These are phyloP conservation scores for Vaccinium corymbosum DNA, from an alignment of 148 eudicot genomes.

Conservation along the genomic window DNA sequence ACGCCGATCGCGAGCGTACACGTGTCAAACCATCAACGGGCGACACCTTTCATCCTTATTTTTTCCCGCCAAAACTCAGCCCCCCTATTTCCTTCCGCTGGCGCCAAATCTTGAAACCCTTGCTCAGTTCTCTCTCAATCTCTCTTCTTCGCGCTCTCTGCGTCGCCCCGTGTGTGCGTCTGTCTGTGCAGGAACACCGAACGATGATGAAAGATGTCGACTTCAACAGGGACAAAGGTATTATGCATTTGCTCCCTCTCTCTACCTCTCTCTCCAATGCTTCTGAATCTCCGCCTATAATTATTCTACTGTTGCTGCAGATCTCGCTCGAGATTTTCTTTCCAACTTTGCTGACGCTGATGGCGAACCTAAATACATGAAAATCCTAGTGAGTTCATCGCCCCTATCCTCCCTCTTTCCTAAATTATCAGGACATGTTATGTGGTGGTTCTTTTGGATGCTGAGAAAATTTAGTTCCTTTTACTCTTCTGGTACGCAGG, in stretches of 20 bases:
- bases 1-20: constrained; percentile 9
- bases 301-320: constrained; percentile 29
- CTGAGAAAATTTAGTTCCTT: not conserved
- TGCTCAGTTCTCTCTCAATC: not conserved
- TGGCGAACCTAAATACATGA: constrained; percentile 84
- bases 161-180: not conserved
- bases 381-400: constrained; percentile 49
- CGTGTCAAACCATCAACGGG: not conserved
- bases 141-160: constrained; percentile 22
- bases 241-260: constrained; percentile 1
- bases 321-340: constrained; percentile 66
- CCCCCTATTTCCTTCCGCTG: constrained; percentile 17
- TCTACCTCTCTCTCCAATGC: not conserved
- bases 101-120: constrained; percentile 45
- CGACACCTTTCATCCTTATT: not conserved
- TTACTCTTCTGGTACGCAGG: not conserved
- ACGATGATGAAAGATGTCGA: constrained; percentile 53
- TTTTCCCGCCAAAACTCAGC: constrained; percentile 31
- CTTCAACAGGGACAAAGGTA: constrained; percentile 66
- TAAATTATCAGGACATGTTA: too few relatives aligned
- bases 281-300: not conserved
- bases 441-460: not conserved
- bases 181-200: not conserved
- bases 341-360: constrained; percentile 60
- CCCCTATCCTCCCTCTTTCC: not conserved